Evolutionary conservation across 345 rosid genomes (phyloP), one percentile per base, ranked within the genome.

Genomic region (Sonneratia alba): DNA sequence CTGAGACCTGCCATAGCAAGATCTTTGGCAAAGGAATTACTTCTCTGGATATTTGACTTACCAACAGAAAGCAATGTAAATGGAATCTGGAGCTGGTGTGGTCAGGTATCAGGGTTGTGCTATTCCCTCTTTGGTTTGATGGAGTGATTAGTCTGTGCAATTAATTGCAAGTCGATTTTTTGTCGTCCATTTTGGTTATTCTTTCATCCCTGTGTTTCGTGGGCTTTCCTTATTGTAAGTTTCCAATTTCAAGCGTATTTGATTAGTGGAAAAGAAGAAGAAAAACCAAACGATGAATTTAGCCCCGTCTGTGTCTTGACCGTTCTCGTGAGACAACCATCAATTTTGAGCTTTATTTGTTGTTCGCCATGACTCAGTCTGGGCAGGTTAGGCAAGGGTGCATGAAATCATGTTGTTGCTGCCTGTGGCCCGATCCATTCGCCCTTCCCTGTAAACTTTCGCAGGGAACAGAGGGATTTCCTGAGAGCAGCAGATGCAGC

Each of bases 71-170:
- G 53, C 43, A 43, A 68, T 68, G 70, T 68, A 42, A 66, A 66
- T 66, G 49, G 66, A 15, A 32, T 62, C 38, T 62, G 36, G 66
- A 62, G 66, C 38, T 27, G 13, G 37, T 40, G 14, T 64, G 70
- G 70, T 51, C 43, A 68, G 69, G 75, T 65, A 36, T 24, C 65
- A 51, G 57, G 68, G 70, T 45, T 36, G 75, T 63, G 45, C 69
- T 72, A 53, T 72, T 48, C 42, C 57, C 45, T 40, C 66, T 56
- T 68, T 21, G 0, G 68, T 68, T 68, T 43, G 68, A 43, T 74
- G 47, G 68, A 24, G 67, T 45, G 69, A 61, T 61, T 61, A 61
- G 36, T 61, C 15, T 61, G 37, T 61, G 66, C 66, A 61, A 61
- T 61, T 61, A 8, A 24, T 27, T 27, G 32, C 32, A 40, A 47